These are phyloP conservation scores for barrel medic (Medicago truncatula) DNA, from an alignment of 306 rosid species.

Conservation along the genomic window MtrunA17r5.0-ANR NC_053042.1:45645001-45645500, in stretches of 20 bases:
- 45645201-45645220: slow-evolving; percentile 50
- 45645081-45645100: too few relatives aligned
- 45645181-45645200: slow-evolving; percentile 41
- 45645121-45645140: too few relatives aligned
- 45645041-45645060: slow-evolving; percentile 44
- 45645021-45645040: slow-evolving; percentile 31
- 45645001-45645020: slow-evolving; percentile 51
- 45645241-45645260: slow-evolving; percentile 54
- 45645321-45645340: slow-evolving; percentile 36
- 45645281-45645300: slow-evolving; percentile 40
- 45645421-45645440: slow-evolving; percentile 34
- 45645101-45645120: too few relatives aligned
- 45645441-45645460: slow-evolving; percentile 7
- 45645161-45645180: slow-evolving; percentile 32
- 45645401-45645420: slow-evolving; percentile 27
- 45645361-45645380: slow-evolving; percentile 44
- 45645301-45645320: slow-evolving; percentile 43
- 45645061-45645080: slow-evolving; percentile 33
- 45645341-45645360: slow-evolving; percentile 33
- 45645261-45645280: slow-evolving; percentile 33
- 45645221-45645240: slow-evolving; percentile 58
- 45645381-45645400: slow-evolving; percentile 38
- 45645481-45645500: slow-evolving; percentile 29
- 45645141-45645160: too few relatives aligned
- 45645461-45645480: slow-evolving; percentile 31